Evolutionary conservation across 495 filamentous ascomycete species (phyloP), one percentile per base, ranked within the genome.

Genomic region (Geoglossum glabrum): DNA sequence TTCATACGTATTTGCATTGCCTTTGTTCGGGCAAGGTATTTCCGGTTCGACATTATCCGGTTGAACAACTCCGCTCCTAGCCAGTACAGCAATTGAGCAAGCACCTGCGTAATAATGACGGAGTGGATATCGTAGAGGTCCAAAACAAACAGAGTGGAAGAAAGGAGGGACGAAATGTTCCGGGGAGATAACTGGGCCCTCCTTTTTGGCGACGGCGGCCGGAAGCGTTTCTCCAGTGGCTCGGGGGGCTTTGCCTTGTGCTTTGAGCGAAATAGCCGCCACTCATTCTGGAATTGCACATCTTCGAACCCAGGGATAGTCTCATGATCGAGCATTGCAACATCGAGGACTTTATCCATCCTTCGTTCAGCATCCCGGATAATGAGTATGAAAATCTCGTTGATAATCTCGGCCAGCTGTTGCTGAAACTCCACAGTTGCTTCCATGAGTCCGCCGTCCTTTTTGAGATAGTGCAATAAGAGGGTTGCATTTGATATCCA

Each of bases 1-100:
- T 99, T 99, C 87, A 99, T 95, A 60, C 92, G 87, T 60, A 99
- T 96, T 64, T 99, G 93, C 92, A 99, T 97, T 6, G 92, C 92
- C 68, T 99, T 99, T 15, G 92, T 99, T 31, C 92, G 81, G 5
- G 92, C 90, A 7, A 99, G 78, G 64, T 96, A 99, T 67, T 89
- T 87, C 58, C 87, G 83, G 60, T 89, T 95, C 15, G 85, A 89
- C 82, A 97, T 90, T 66, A 97, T 87, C 59, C 93, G 87, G 66
- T 99, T 99, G 73, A 99, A 99, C 15, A 97, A 78, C 66, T 99
- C 92, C 0, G 90, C 89, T 1, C 92, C 83, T 15, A 99, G 76
- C 92, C 92, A 99, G 70, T 95, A 99, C 43, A 96, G 76, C 1
- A 99, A 78, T 66, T 99, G 92, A 11, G 89, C 85, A 45, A 96